Evolutionary conservation across 2,329 filamentous ascomycete species (phyloP), one percentile per base, ranked within the genome.

Genomic region (Nannizziopsis barbatae): DNA sequence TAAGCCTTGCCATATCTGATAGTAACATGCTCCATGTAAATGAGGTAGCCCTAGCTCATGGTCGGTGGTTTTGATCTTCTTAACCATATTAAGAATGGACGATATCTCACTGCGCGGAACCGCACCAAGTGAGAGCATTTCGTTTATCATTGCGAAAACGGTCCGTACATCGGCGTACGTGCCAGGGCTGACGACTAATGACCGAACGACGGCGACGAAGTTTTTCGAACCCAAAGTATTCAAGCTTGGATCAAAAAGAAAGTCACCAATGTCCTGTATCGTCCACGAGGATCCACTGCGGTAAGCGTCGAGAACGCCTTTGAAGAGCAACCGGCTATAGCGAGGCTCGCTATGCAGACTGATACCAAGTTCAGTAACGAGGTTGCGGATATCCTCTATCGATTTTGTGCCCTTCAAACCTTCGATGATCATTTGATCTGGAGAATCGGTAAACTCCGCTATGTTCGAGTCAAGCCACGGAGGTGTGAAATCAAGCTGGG

Each of bases 1-100:
- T 49, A 70, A 59, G 4, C 65, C 64, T 50, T 59, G 55, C 65
- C 66, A 70, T 52, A 70, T 59, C 2, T 53, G 49, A 27, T 57
- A 52, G 36, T 63, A 62, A 36, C 58, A 58, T 10, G 54, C 43
- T 18, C 50, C 40, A 15, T 65, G 44, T 17, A 51, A 41, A 9
- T 45, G 45, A 31, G 59, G 47, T 44, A 49, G 49, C 3, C 44
- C 42, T 18, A 59, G 30, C 1, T 52, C 54, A 30, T 52, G 27
- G 10, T 43, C 22, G 45, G 10, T 43, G 27, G 53, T 52, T 18
- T 54, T 50, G 10, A 59, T 39, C 11, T 50, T 52, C 2, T 58
- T 58, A 11, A 66, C 27, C 18, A 56, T 38, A n/a, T 52, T 54
- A 15, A 68, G 41, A 5, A 69, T 67, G 12, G 49, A 47, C 30